Evolutionary conservation across 2,329 filamentous ascomycete species (phyloP), one percentile per base, ranked within the genome.

Genomic region (Penicillium palitans): DNA sequence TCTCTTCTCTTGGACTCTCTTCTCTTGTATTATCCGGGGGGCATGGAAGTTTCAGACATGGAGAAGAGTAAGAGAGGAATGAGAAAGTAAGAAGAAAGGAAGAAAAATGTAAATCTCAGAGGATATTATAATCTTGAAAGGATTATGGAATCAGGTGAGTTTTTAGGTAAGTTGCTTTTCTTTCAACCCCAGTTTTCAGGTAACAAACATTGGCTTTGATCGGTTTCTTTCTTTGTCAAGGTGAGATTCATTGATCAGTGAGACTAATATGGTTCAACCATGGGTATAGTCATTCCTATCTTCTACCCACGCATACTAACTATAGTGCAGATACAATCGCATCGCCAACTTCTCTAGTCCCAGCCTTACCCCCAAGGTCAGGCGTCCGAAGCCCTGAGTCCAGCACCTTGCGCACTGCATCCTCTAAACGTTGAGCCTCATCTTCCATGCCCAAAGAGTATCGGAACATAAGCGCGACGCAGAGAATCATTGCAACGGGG

Each of bases 381-480:
- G 85, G 87, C 10, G 92, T 96, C 58, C 87, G 82, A 47, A 92
- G 74, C 25, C 90, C 90, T 48, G 80, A 83, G 70, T 96, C 91
- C 59, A 97, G 85, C 37, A 89, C 88, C 45, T 80, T 84, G 69
- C 85, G 85, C 49, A 96, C 91, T 1, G 92, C 91, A 61, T 86
- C 82, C 78, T 97, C 92, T 61, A 97, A 84, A 49, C 86, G 86
- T 60, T 84, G 82, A 13, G 92, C 89, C 75, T 96, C 87, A 45
- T 84, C 80, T 37, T 89, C 87, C 68, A 93, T 84, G 68, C 87
- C 86, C 52, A 96, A 83, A 8, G 91, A 96, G 81, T 96, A 97
- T 68, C 90, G 88, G 70, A 96, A 85, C 89, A 97, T 91, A 89
- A 97, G 93, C 68, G 91, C 91, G 12, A 96, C 84, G 3, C 91